These are phyloP conservation scores for Magnusiomyces fungicola DNA, from an alignment of 1,139 yeast species.

Conservation along the genomic window DNA sequence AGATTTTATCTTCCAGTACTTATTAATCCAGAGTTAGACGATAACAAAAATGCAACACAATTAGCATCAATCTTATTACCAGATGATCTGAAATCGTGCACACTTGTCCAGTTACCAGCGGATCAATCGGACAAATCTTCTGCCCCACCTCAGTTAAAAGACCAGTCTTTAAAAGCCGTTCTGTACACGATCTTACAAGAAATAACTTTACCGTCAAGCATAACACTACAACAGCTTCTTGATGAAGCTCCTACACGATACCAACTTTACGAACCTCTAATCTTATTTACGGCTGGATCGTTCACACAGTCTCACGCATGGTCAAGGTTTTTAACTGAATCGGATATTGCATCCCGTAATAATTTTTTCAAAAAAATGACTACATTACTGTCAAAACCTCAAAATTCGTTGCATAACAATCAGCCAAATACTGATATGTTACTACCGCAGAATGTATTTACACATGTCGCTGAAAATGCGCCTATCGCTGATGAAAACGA, in stretches of 20 bases:
- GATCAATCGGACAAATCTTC: too few species aligned
- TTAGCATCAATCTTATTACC: too few species aligned
- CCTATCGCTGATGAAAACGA: slow-evolving; percentile 48
- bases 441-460: slow-evolving; percentile 22
- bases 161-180: too few species aligned
- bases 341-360: neutral
- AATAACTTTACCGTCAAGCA: neutral
- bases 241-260: slow-evolving; percentile 42
- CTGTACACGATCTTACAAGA: too few species aligned
- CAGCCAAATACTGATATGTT: neutral
- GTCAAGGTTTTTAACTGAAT: slow-evolving; percentile 20
- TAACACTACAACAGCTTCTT: slow-evolving; percentile 4
- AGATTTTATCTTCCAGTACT: slow-evolving; percentile 11
- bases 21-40: too few species aligned
- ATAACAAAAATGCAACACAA: too few species aligned
- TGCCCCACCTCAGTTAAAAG: too few species aligned
- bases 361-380: slow-evolving; percentile 3
- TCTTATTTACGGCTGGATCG: slow-evolving; percentile 41
- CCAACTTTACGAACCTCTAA: slow-evolving; percentile 61
- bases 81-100: too few species aligned
- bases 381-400: neutral
- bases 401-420: slow-evolving; percentile 18
- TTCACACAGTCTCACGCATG: slow-evolving; percentile 38
- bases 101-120: too few species aligned
- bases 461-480: slow-evolving; percentile 65